These are phyloP conservation scores for Gnaphalium uliginosum DNA, from an alignment of 129 eudicot genomes.

Conservation along the genomic window DNA sequence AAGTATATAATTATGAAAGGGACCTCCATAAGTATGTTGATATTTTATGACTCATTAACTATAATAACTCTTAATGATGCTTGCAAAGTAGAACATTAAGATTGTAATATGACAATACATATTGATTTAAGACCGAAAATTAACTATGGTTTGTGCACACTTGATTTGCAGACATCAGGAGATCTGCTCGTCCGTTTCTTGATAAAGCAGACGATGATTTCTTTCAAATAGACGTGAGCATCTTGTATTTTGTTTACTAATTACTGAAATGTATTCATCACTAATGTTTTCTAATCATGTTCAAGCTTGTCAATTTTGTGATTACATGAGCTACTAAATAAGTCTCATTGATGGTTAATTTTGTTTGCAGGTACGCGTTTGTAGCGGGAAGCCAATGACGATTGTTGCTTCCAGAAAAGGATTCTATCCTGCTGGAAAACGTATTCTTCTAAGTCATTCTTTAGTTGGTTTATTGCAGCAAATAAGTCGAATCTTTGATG, in stretches of 20 bases:
- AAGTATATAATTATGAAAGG: too few species aligned
- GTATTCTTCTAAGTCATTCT: conserved; percentile 57
- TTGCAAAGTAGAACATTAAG: not conserved
- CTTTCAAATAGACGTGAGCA: conserved; percentile 88
- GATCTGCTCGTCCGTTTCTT: conserved; percentile 83
- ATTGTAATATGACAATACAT: not conserved
- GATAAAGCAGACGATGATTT: conserved; percentile 88
- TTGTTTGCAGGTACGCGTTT: conserved; percentile 69
- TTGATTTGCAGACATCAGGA: conserved; percentile 80
- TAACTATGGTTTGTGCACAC: not conserved
- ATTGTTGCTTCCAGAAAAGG: conserved; percentile 82
- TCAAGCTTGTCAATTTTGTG: conserved; percentile 8
- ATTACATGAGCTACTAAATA: not conserved
- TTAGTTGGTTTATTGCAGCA: conserved; percentile 84
- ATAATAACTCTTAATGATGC: too few species aligned
- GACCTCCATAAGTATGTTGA: too few species aligned
- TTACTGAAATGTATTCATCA: conserved; percentile 15
- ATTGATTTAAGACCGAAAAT: not conserved
- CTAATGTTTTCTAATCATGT: conserved; percentile 4
- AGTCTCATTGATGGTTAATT: conserved; percentile 10
- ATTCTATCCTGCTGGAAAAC: conserved; percentile 86
- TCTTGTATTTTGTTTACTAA: conserved; percentile 25
- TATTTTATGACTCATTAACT: too few species aligned
- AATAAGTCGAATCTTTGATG: conserved; percentile 73
- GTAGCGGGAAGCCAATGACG: conserved; percentile 91